Conservation (phyloP, 345 rosid species). For the Sisymbrium altissimum region DNA sequence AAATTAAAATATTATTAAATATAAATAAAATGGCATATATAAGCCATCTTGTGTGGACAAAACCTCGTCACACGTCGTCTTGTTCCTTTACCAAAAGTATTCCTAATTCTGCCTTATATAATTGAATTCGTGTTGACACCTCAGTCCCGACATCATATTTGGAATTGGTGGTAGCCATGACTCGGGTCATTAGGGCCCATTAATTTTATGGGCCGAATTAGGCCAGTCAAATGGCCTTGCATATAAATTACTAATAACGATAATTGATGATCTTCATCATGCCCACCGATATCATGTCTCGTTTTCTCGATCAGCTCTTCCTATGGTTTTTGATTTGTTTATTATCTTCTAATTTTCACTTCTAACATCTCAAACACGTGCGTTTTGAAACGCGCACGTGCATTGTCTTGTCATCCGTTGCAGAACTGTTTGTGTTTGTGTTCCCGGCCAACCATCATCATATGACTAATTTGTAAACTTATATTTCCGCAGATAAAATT, state of each 20-base stretch:
- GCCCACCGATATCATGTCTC: not conserved
- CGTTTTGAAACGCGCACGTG: not conserved
- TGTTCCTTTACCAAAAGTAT: conserved; percentile 16
- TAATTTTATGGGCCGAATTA: not conserved
- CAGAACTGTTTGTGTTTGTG: not conserved
- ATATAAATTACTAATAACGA: not conserved
- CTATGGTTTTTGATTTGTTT: not conserved
- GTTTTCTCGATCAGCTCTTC: not conserved
- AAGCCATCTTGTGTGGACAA: conserved; percentile 13
- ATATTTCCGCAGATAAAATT: not conserved
- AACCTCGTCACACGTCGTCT: not conserved
- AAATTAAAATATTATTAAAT: not conserved
- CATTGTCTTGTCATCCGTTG: not conserved
- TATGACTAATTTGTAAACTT: not conserved
- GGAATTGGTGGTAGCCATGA: not conserved
- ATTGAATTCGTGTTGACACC: conserved; percentile 13
- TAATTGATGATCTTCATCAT: not conserved
- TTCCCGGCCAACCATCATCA: not conserved
- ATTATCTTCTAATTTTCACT: not conserved
- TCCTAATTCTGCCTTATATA: conserved; percentile 23
- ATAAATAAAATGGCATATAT: not conserved
- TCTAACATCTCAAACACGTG: not conserved
- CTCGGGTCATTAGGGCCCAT: not conserved
- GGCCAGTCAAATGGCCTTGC: not conserved
- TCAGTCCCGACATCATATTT: not conserved